Base-by-base conservation (phyloP, 768 basidiomycete genomes). In the Lentinula sp. region DNA sequence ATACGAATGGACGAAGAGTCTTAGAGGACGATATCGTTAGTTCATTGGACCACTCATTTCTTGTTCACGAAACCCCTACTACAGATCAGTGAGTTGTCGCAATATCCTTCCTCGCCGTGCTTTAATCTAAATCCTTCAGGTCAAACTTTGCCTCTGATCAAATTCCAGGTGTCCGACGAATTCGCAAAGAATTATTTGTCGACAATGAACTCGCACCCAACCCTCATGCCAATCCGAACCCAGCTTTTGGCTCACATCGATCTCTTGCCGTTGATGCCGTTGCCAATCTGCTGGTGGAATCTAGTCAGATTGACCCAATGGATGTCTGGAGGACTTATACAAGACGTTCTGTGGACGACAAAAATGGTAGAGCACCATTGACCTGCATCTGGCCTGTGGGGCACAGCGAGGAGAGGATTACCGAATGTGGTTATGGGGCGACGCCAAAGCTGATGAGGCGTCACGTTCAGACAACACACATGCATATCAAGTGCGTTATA, bases 401-500 rank as follows among this genome's bases (percentile, higher is more conserved):
- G 3, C 23, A 23, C 23, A 43, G 7, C 40, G 40, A 40, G 9
- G 55, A 56, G 43, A 23, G 16, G 18, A 23, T 42, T 39, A 16
- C 9, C 13, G 55, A 56, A 28, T 56, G 55, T 21, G 55, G 55
- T 8, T 56, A 56, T 43, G 55, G 55, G 16, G 55, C 55, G 35
- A 56, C 55, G 23, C 55, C 55, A 10, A 56, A 56, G 43, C 31
- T 56, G 55, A 56, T 56, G 55, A 56, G 55, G 40, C 55, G 55
- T 13, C 55, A 56, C 40, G 55, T 56, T 43, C 55, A 56, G 23
- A 56, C 55, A 28, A 56, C 55, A 56, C 55, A 56, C 40, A 56
- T 56, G 55, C 55, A 56, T 31, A 56, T 56, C 55, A 56, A 56
- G 55, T 56, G 13, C 16, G 55, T 39, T 40, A 7, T 51, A 13